Conservation (phyloP, 2,329 filamentous ascomycete species). For the Seiridium unicorne region DNA sequence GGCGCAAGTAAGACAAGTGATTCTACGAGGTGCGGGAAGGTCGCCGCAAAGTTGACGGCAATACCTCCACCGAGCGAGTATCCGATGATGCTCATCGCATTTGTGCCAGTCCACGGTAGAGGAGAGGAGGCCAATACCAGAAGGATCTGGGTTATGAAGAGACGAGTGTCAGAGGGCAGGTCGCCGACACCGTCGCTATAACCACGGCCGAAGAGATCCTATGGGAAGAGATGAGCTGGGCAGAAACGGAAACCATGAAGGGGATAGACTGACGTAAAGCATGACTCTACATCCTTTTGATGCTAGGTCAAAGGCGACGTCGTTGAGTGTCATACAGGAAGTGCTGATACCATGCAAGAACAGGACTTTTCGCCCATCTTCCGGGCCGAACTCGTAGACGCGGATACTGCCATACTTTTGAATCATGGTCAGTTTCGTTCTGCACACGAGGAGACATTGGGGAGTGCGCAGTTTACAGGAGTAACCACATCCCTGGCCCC, state of each 20-base stretch:
- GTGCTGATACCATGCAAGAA: constrained; percentile 84
- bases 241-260: constrained; percentile 28
- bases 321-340: constrained; percentile 70
- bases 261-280: constrained; percentile 52
- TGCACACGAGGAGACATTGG: neutral
- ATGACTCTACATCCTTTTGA: constrained; percentile 74
- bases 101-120: constrained; percentile 61
- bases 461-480: constrained; percentile 40
- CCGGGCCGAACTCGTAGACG: constrained; percentile 81
- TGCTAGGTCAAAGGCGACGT: constrained; percentile 65
- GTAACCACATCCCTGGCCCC: constrained; percentile 72
- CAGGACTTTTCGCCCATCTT: constrained; percentile 69
- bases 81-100: constrained; percentile 66
- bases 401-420: constrained; percentile 68
- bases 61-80: constrained; percentile 84
- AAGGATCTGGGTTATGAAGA: constrained; percentile 73
- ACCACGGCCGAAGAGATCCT: constrained; percentile 69
- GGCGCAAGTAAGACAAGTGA: constrained; percentile 77
- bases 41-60: constrained; percentile 68
- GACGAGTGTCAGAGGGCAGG: constrained; percentile 68
- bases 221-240: neutral
- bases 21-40: constrained; percentile 68
- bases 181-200: constrained; percentile 64
- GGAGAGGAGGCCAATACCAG: constrained; percentile 69
- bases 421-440: neutral